Conservation (phyloP, 305 asterid species). For the Fraxinus dipetala region DNA sequence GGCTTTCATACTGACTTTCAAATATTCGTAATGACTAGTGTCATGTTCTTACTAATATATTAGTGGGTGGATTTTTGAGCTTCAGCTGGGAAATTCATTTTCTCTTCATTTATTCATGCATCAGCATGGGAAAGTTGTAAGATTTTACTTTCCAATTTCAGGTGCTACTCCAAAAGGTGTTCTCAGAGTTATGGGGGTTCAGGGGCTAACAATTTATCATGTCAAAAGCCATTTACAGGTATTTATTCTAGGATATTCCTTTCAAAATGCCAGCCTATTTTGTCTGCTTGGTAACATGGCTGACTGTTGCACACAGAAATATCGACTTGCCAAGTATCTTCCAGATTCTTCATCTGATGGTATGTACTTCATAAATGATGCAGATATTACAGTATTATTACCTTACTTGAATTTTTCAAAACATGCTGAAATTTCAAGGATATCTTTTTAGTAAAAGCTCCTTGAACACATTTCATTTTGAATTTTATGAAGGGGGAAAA, state of each 20-base stretch:
- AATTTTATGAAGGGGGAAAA: conserved; percentile 59
- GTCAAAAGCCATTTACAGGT: conserved; percentile 99
- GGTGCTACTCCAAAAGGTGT: conserved; percentile 99
- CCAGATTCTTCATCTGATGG: conserved; percentile 97
- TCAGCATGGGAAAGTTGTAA: conserved; percentile 16
- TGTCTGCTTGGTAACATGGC: conserved; percentile 15
- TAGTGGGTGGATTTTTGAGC: not conserved
- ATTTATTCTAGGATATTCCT: conserved; percentile 13
- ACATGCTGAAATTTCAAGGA: not conserved
- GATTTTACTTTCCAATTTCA: conserved; percentile 29
- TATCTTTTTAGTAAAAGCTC: conserved; percentile 1
- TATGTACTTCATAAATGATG: conserved; percentile 23
- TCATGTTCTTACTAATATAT: not conserved
- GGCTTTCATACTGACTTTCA: conserved; percentile 1
- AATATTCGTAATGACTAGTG: not conserved
- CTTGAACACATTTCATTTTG: conserved; percentile 22
- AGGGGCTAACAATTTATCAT: conserved; percentile 93
- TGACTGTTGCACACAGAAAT: conserved; percentile 58
- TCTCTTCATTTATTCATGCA: conserved; percentile 1
- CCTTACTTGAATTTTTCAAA: not conserved
- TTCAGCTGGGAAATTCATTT: not conserved
- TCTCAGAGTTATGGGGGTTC: conserved; percentile 98
- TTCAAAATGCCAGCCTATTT: conserved; percentile 12
- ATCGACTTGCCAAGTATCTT: conserved; percentile 96
- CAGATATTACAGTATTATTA: conserved; percentile 9